A percentile compares a stretch with the other conserved stretches of the same genome.
These are phyloP conservation scores for Kwoniella dejecticola DNA, from an alignment of 768 basidiomycete genomes.

Conservation along the genomic window DNA sequence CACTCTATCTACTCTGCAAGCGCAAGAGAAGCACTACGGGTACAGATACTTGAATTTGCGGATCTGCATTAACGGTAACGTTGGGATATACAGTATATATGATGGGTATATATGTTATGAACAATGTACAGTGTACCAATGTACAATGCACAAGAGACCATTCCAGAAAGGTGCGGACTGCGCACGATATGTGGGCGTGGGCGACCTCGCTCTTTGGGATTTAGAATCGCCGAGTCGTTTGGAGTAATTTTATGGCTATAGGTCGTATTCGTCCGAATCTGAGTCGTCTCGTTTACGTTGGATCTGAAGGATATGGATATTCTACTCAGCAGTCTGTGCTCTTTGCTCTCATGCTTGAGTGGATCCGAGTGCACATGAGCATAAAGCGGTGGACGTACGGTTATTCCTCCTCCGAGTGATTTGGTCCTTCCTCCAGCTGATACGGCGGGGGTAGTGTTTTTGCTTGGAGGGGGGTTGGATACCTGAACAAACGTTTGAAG, in stretches of 20 bases:
- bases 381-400: slow-evolving; percentile 31
- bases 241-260: slow-evolving; percentile 22
- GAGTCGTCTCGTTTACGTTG: slow-evolving; percentile 54
- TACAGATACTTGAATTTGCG: no score
- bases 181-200: no score
- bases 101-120: slow-evolving; percentile 9
- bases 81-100: slow-evolving; percentile 14
- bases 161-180: no score
- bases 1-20: no score
- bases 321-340: slow-evolving; percentile 1
- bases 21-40: no score
- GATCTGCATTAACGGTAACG: no score
- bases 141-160: neutral
- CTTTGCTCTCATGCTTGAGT: neutral
- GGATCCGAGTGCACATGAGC: no score
- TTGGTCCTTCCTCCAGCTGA: slow-evolving; percentile 33
- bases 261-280: slow-evolving; percentile 55
- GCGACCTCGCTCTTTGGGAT: no score
- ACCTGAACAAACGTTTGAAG: no score
- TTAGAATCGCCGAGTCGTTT: no score
- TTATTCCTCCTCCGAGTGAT: slow-evolving; percentile 47
- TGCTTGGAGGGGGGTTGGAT: slow-evolving; percentile 36
- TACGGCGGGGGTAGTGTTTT: slow-evolving; percentile 23
- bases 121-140: neutral
- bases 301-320: slow-evolving; percentile 32